Evolutionary conservation across 139 green algal species (phyloP).

Genomic region (Chlamydomonas sphaeroides): DNA sequence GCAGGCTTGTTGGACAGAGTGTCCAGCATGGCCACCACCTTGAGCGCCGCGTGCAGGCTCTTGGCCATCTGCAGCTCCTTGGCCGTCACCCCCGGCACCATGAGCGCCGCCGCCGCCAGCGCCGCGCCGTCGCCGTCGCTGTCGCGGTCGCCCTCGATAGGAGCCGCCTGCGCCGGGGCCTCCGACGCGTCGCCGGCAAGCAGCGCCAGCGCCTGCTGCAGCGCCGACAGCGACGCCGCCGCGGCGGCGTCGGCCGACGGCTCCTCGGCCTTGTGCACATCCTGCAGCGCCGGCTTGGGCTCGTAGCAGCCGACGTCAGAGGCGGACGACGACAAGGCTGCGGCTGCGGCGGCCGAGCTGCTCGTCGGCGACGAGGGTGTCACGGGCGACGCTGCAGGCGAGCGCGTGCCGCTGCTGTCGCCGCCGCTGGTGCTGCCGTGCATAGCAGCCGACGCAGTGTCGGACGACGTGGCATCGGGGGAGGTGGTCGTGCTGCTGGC

Average conservation of each 20-base stretch:
- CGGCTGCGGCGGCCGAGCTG: too few species aligned
- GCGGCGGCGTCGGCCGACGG: too few species aligned
- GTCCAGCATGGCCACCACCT: constrained; percentile 31
- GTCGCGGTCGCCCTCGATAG: too few species aligned
- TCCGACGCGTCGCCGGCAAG: background rate
- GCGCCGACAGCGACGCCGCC: background rate
- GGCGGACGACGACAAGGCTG: too few species aligned
- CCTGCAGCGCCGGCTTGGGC: background rate
- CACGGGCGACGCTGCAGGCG: background rate
- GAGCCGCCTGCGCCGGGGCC: too few species aligned
- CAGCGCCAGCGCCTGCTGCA: constrained; percentile 25
- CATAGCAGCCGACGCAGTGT: background rate
- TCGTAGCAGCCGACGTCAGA: too few species aligned
- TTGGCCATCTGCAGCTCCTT: constrained; percentile 24
- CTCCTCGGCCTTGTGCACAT: background rate
- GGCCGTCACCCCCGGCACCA: background rate
- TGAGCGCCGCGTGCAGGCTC: constrained; percentile 35
- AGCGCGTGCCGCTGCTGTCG: background rate
- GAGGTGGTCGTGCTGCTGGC: background rate
- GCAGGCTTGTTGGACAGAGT: background rate
- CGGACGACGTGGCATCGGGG: background rate
- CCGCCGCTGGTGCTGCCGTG: background rate
- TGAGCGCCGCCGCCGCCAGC: background rate
- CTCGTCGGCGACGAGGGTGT: background rate
- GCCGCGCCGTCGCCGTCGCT: background rate